Evolutionary conservation across 2,329 filamentous ascomycete species (phyloP), one percentile per base, ranked within the genome.

Genomic region (Clonostachys rhizophaga): DNA sequence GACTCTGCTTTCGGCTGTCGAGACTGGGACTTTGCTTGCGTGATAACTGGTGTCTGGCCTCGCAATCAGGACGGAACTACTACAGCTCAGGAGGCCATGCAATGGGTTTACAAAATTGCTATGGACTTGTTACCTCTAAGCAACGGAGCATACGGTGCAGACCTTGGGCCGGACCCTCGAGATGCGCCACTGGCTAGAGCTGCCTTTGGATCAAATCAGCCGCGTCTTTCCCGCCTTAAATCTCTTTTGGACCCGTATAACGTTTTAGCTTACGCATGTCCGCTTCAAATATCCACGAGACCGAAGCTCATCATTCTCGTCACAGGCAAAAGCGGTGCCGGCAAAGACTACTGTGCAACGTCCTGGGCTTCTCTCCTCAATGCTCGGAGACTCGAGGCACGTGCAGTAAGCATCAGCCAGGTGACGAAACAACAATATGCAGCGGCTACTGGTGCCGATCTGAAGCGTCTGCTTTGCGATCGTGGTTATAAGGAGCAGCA

Each of bases 21-120:
- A 61, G 70, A 80, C 58, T 86, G 81, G 81, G 70, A 78, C 34
- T 85, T 76, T 64, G 81, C 81, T 42, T 86, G 81, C 53, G 77
- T 85, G 5, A 56, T 86, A 40, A 85, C 81, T 6, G 81, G 78
- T 24, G 74, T 83, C 48, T 86, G 81, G 81, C 66, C 68, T 3
- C 75, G 79, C 14, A 66, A 75, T 10, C 58, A 77, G 59, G 77
- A 82, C 51, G 69, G 58, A 40, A 74, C 67, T 0, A 59, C 65
- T 42, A 37, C 52, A 11, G 66, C 74, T 50, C 63, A 49, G 50
- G 57, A 56, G 47, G 67, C 61, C 3, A 56, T 76, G 5, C 47
- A 56, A 5, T 86, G 82, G 81, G 81, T 84, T 16, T 84, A 85
- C 56, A 50, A 68, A 1, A 66, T 79, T 44, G 74, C 60, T 42